These are phyloP conservation scores for Tylopilus sp. DNA, from an alignment of 768 basidiomycete species.

Conservation along the genomic window DNA sequence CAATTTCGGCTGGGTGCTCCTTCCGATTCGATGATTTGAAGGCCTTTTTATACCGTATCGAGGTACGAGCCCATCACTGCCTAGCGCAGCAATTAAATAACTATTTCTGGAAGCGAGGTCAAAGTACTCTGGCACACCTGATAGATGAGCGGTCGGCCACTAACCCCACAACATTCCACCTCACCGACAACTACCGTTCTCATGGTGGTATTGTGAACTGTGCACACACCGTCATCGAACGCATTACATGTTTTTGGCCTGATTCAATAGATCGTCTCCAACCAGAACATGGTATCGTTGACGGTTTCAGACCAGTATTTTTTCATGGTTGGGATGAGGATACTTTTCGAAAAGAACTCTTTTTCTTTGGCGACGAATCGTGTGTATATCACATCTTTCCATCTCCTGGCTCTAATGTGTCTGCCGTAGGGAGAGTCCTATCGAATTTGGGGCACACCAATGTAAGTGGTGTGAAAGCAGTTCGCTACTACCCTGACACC, in stretches of 20 bases:
- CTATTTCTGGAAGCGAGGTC: too few species aligned
- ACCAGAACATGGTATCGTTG: slow-evolving; percentile 52
- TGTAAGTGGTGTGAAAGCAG: slow-evolving; percentile 38
- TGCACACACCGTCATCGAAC: too few species aligned
- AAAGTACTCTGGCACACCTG: too few species aligned
- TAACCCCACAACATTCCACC: too few species aligned
- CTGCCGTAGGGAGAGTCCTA: slow-evolving; percentile 38
- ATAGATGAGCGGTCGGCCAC: too few species aligned
- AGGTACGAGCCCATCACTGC: slow-evolving; percentile 38
- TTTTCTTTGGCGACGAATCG: slow-evolving; percentile 50
- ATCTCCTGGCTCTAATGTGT: slow-evolving; percentile 8
- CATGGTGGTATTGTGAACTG: too few species aligned
- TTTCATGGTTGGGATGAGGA: slow-evolving; percentile 46
- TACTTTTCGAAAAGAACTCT: slow-evolving; percentile 56
- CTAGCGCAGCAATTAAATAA: background rate
- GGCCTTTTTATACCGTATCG: slow-evolving; percentile 59
- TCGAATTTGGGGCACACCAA: slow-evolving; percentile 64
- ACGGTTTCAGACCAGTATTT: slow-evolving; percentile 57
- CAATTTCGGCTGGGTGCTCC: slow-evolving; percentile 68
- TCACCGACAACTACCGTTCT: too few species aligned
- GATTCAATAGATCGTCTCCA: background rate
- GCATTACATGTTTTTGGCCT: too few species aligned
- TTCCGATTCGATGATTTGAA: slow-evolving; percentile 72
- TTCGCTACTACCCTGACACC: background rate
- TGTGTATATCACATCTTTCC: slow-evolving; percentile 19